Percentiles rank a stretch among this genome's conserved stretches.
Evolutionary conservation across 495 filamentous ascomycete species (phyloP).

Genomic region (Xylaria cubensis): DNA sequence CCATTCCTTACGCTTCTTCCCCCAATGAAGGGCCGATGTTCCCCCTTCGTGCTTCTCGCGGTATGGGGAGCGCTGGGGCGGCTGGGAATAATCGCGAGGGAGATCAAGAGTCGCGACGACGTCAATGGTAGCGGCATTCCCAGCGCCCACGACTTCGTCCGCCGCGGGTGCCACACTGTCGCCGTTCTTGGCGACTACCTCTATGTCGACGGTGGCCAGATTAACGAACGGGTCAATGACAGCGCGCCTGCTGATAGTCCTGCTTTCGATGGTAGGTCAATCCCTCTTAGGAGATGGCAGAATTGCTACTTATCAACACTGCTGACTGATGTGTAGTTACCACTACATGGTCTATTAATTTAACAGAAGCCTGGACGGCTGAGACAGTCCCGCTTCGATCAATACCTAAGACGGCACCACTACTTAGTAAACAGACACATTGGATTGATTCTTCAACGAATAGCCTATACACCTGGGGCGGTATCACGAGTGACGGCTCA

Average conservation of each 20-base stretch:
- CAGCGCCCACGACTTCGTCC: slow-evolving; percentile 36
- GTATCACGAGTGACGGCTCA: slow-evolving; percentile 28
- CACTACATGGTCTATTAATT: slow-evolving; percentile 47
- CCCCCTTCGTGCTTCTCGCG: slow-evolving; percentile 39
- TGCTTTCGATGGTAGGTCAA: slow-evolving; percentile 16
- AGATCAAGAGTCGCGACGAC: slow-evolving; percentile 33
- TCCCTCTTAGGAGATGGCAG: neutral
- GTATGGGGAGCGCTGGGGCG: slow-evolving; percentile 35
- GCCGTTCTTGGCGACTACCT: slow-evolving; percentile 37
- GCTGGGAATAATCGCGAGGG: slow-evolving; percentile 27
- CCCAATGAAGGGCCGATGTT: slow-evolving; percentile 42
- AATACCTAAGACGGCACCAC: slow-evolving; percentile 36
- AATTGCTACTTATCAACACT: neutral
- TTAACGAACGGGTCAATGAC: slow-evolving; percentile 33
- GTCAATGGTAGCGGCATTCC: slow-evolving; percentile 20
- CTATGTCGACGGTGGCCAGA: slow-evolving; percentile 44
- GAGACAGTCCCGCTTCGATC: slow-evolving; percentile 35
- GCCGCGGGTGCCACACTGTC: slow-evolving; percentile 36
- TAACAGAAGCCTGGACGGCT: slow-evolving; percentile 46
- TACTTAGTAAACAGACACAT: slow-evolving; percentile 35
- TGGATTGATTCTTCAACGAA: slow-evolving; percentile 39
- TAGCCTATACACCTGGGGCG: slow-evolving; percentile 48
- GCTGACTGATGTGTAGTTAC: slow-evolving; percentile 30
- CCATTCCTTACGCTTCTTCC: slow-evolving; percentile 32
- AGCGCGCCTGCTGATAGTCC: slow-evolving; percentile 30